Conservation (phyloP, 2,329 filamentous ascomycete species). For the Dactylellina leptospora region DNA sequence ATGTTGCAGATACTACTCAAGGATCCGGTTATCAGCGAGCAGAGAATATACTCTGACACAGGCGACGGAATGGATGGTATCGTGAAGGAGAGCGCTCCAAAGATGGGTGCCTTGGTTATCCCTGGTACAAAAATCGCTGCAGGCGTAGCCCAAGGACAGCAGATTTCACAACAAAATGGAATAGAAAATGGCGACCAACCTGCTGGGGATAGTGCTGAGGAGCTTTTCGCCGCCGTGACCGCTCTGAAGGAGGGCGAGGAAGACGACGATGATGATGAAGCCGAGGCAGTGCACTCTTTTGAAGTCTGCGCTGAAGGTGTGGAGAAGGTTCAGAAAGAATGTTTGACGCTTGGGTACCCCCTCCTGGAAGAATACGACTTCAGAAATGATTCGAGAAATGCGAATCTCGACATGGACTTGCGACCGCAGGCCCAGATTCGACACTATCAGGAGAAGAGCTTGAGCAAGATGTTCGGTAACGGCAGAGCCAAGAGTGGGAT, state of each 20-base stretch:
- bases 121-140: slow-evolving; percentile 93
- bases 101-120: slow-evolving; percentile 87
- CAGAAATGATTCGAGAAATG: slow-evolving; percentile 85
- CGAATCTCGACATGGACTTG: slow-evolving; percentile 91
- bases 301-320: slow-evolving; percentile 85
- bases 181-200: slow-evolving; percentile 64
- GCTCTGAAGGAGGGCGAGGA: slow-evolving; percentile 74
- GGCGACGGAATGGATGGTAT: slow-evolving; percentile 70
- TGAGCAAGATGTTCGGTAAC: slow-evolving; percentile 99
- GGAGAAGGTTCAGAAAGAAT: slow-evolving; percentile 87
- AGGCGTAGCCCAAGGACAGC: slow-evolving; percentile 76
- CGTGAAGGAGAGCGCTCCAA: slow-evolving; percentile 81
- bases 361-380: slow-evolving; percentile 98
- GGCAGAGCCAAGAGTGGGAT: slow-evolving; percentile 96
- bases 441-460: slow-evolving; percentile 93
- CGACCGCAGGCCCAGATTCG: slow-evolving; percentile 89
- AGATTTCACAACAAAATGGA: slow-evolving; percentile 45
- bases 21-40: slow-evolving; percentile 81
- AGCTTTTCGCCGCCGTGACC: slow-evolving; percentile 73
- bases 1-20: slow-evolving; percentile 87
- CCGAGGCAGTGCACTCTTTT: slow-evolving; percentile 90
- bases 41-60: slow-evolving; percentile 73
- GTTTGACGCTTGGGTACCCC: slow-evolving; percentile 83
- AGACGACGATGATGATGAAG: slow-evolving; percentile 79
- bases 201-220: slow-evolving; percentile 66